These are phyloP conservation scores for Sphaceloma murrayae DNA, from an alignment of 2,329 filamentous ascomycete species.

Conservation along the genomic window DNA sequence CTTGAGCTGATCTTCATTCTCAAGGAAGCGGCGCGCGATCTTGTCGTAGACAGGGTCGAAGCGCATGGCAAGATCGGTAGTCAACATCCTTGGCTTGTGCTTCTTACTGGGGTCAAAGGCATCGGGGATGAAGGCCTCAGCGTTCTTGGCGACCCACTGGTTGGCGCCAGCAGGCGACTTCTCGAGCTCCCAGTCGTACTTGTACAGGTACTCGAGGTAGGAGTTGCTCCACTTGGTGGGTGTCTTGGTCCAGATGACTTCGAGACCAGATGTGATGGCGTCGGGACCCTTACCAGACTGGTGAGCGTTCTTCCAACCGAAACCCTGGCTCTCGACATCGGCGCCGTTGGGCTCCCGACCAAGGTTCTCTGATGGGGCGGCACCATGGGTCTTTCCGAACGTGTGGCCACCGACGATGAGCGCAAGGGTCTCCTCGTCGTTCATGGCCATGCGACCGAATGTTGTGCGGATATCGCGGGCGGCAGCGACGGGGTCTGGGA, in stretches of 20 bases:
- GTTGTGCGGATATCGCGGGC: constrained; percentile 64
- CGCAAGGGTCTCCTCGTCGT: constrained; percentile 71
- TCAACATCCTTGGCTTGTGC: constrained; percentile 67
- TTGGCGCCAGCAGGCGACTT: constrained; percentile 68
- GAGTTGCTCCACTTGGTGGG: constrained; percentile 67
- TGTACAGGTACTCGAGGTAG: constrained; percentile 68
- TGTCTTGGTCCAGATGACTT: constrained; percentile 70
- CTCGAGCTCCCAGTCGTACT: constrained; percentile 66
- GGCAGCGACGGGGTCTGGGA: constrained; percentile 58
- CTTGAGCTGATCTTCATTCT: constrained; percentile 57
- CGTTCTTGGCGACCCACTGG: constrained; percentile 66
- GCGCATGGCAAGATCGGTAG: constrained; percentile 62
- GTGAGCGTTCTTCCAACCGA: constrained; percentile 62
- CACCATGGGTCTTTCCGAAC: constrained; percentile 75
- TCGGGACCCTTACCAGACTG: constrained; percentile 59
- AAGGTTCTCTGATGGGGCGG: constrained; percentile 53
- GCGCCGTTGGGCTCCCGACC: constrained; percentile 59
- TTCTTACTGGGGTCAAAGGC: constrained; percentile 61
- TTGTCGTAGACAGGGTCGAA: constrained; percentile 65
- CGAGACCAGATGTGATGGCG: constrained; percentile 65
- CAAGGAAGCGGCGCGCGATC: constrained; percentile 61
- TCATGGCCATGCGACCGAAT: constrained; percentile 73
- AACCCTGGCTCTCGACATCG: constrained; percentile 54
- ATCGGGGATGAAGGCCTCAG: constrained; percentile 58
- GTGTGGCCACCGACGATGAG: constrained; percentile 69